phyloP scores from a whole-genome alignment of 169 alveolate species.

The Eimeria zaria region DNA sequence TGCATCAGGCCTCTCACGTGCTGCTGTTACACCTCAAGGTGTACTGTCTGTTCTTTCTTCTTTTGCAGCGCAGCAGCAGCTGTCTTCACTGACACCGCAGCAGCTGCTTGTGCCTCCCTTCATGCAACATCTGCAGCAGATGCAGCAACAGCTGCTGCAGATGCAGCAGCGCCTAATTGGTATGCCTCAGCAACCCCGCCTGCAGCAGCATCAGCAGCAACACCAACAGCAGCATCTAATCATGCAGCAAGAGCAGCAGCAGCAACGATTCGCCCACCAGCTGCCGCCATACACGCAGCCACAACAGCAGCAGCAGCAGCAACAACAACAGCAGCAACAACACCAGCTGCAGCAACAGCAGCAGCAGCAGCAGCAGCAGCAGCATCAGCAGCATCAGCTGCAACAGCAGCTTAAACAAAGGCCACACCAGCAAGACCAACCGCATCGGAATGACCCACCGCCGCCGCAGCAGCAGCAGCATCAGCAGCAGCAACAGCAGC shows the following conservation, averaged over 20 bases:
- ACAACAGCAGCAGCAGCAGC: too few species aligned
- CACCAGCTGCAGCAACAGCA: conserved; percentile 3
- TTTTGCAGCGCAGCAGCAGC: conserved; percentile 30
- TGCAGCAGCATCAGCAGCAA: conserved; percentile 22
- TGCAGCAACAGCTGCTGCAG: conserved; percentile 70
- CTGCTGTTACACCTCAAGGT: conserved; percentile 15
- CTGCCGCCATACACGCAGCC: too few species aligned
- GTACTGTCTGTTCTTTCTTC: not conserved
- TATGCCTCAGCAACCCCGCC: conserved; percentile 18
- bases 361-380: not conserved
- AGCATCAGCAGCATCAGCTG: not conserved
- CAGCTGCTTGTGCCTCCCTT: conserved; percentile 58
- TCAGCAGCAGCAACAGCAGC: not conserved
- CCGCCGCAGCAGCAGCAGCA: conserved; percentile 48
- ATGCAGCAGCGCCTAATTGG: conserved; percentile 48
- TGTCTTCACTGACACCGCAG: conserved; percentile 42
- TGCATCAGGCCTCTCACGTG: conserved; percentile 4
- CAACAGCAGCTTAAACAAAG: conserved; percentile 16
- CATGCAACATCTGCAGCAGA: conserved; percentile 6
- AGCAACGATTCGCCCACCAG: not conserved
- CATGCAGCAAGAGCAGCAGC: conserved; percentile 71
- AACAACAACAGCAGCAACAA: conserved; percentile 10
- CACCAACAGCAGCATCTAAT: too few species aligned
- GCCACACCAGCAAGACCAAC: conserved; percentile 21
- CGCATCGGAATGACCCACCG: not conserved